phyloP scores from a whole-genome alignment of 2,329 filamentous ascomycete genomes.

The Lachnum nothofagi region DNA sequence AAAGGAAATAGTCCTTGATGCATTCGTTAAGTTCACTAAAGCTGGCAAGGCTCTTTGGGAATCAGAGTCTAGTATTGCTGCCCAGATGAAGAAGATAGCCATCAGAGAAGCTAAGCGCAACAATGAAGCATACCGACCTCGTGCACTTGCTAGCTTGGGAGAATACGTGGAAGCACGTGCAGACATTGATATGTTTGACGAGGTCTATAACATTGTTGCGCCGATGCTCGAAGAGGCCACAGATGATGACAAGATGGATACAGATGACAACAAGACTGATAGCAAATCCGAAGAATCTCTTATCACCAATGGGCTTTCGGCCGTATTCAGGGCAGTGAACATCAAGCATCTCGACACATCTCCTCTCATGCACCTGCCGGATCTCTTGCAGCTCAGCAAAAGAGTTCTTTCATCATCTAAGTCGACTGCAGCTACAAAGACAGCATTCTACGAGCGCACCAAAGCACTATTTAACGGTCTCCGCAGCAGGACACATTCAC shows the following conservation, averaged over 20 bases:
- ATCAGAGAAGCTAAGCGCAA: conserved; percentile 86
- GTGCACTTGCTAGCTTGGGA: conserved; percentile 69
- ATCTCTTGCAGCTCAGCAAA: conserved; percentile 23
- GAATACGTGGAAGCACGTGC: conserved; percentile 62
- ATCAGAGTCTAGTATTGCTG: conserved; percentile 47
- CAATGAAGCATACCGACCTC: conserved; percentile 75
- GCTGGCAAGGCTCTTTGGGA: conserved; percentile 56
- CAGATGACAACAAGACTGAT: conserved; percentile 25
- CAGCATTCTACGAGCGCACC: conserved; percentile 29
- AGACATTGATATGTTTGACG: conserved; percentile 65
- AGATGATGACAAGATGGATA: conserved; percentile 63
- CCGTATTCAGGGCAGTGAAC: conserved; percentile 32
- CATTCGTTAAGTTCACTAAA: conserved; percentile 72
- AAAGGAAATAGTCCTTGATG: conserved; percentile 78
- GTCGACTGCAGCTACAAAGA: conserved; percentile 26
- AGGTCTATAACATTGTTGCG: conserved; percentile 59
- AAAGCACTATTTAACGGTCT: conserved; percentile 30
- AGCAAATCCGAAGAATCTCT: conserved; percentile 27
- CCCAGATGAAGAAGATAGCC: conserved; percentile 72
- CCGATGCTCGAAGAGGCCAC: conserved; percentile 55
- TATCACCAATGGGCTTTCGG: conserved; percentile 29
- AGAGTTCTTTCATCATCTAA: conserved; percentile 26
- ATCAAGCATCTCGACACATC: conserved; percentile 22
- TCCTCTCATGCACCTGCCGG: conserved; percentile 24
- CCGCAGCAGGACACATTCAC: conserved; percentile 19